Base-by-base conservation (phyloP, 164 flowering plant genomes). In the Liriodendron chinense region DNA sequence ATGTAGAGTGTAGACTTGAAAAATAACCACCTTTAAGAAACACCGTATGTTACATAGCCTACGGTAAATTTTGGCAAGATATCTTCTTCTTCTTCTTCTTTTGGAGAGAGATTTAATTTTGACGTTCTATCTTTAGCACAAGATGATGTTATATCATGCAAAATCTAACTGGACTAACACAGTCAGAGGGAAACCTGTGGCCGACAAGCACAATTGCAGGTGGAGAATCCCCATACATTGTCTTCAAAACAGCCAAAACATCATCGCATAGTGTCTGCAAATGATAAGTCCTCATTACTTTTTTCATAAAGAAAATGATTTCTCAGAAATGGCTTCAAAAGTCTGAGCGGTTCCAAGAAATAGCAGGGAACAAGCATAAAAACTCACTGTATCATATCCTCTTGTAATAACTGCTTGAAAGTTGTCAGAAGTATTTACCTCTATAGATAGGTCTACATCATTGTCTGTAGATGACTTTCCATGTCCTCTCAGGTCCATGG, bases 191-290 rank as follows among this genome's bases (percentile, higher is more conserved):
- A 74, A 79, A 96, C 99, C 99, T 96, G 95, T 96, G 99, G 74
- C 99, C 99, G 78, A 92, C 92, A 70, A 96, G 95, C 79, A 94
- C 90, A 85, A 94, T 88, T 75, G 99, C 97, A 71, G 98, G 97
- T 68, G 93, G 89, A 56, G 94, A 85, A 81, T 94, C 95, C 75
- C 97, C 98, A 87, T 92, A 96, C 87, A 92, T 78, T 70, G 86
- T 82, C 84, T 90, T 89, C 81, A 94, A 13, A 78, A 94, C 91
- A 78, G 91, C 89, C 72, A 90, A 68, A 72, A 94, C 98, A 89
- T 96, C 99, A 84, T 72, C 80, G 89, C 92, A 84, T 72, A 96
- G 80, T 25, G 96, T 94, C 99, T 96, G 98, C 84, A 86, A 68
- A 80, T 67, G 24, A 48, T 47, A 56, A 74, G 65, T 59, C 26